A percentile compares a stretch with the other conserved stretches of the same genome.
Evolutionary conservation across 2,329 filamentous ascomycete genomes (phyloP).

Genomic region (Pezicula neosporulosa): DNA sequence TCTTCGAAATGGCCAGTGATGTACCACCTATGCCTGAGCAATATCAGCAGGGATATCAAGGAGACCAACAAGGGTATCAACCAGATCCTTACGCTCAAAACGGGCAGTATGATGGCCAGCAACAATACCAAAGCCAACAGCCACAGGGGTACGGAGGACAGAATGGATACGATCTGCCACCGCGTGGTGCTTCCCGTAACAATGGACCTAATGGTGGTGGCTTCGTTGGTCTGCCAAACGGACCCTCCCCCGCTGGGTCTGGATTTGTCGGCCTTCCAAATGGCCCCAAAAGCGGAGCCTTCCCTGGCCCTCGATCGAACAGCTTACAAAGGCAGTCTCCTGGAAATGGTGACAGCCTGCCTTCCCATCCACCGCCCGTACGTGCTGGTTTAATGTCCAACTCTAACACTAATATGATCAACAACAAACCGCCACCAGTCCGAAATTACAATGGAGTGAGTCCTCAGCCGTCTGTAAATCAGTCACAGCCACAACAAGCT

Average conservation of each 20-base stretch:
- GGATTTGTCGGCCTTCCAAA: constrained; percentile 10
- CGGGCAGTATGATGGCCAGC: constrained; percentile 14
- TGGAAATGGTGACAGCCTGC: constrained; percentile 35
- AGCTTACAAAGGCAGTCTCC: constrained; percentile 17
- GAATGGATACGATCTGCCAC: constrained; percentile 21
- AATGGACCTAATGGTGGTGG: not conserved
- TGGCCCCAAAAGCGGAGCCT: constrained; percentile 9
- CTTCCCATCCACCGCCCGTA: constrained; percentile 59
- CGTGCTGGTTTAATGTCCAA: constrained; percentile 60
- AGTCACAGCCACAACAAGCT: not conserved
- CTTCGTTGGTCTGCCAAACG: constrained; percentile 11
- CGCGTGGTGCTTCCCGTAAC: constrained; percentile 19
- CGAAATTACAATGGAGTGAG: constrained; percentile 29
- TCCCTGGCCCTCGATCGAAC: constrained; percentile 14
- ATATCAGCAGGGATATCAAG: constrained; percentile 23
- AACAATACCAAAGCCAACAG: constrained; percentile 6
- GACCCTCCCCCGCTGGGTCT: constrained; percentile 7
- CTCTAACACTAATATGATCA: constrained; percentile 48
- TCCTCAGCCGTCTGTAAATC: constrained; percentile 3
- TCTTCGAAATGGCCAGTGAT: constrained; percentile 72
- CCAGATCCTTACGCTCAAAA: constrained; percentile 8
- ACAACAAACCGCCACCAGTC: constrained; percentile 52
- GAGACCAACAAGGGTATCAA: constrained; percentile 19
- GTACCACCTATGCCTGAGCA: constrained; percentile 49
- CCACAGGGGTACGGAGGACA: constrained; percentile 16